phyloP scores from a whole-genome alignment of 2,329 filamentous ascomycete species.

The Talaromyces rugulosus region DNA sequence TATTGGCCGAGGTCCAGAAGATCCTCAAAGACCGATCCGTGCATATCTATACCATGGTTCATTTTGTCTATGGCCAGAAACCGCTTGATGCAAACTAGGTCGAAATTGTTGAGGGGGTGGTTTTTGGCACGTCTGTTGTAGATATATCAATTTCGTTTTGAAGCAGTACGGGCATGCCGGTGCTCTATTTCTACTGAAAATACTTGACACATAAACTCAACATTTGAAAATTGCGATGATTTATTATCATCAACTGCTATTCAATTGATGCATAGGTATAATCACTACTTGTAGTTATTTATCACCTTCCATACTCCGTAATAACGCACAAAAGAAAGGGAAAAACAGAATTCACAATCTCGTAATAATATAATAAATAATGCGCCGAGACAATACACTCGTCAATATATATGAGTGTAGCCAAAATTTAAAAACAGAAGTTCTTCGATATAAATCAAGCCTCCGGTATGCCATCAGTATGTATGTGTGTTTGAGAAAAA shows the following conservation, averaged over 20 bases:
- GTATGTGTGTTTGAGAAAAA: not conserved
- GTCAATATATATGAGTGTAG: not conserved
- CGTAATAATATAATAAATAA: not conserved
- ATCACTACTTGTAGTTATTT: not conserved
- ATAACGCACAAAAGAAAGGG: not conserved
- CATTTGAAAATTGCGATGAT: not conserved
- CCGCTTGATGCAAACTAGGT: not conserved
- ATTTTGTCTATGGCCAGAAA: conserved; percentile 16
- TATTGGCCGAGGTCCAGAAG: conserved; percentile 28
- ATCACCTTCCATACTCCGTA: not conserved
- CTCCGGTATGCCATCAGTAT: not conserved
- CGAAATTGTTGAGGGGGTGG: not conserved
- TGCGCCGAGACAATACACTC: too few species aligned
- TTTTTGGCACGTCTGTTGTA: not conserved
- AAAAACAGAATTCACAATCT: not conserved
- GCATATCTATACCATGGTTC: conserved; percentile 25
- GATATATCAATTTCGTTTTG: not conserved
- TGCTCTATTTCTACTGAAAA: too few species aligned
- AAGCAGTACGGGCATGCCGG: not conserved
- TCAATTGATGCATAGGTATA: conserved; percentile 2
- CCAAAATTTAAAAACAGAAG: not conserved
- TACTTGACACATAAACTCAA: not conserved
- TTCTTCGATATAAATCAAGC: not conserved
- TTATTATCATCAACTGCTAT: not conserved
- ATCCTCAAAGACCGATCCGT: conserved; percentile 27